phyloP scores from a whole-genome alignment of 352 stramenopile genomes.

The Globisporangium middletonii region DNA sequence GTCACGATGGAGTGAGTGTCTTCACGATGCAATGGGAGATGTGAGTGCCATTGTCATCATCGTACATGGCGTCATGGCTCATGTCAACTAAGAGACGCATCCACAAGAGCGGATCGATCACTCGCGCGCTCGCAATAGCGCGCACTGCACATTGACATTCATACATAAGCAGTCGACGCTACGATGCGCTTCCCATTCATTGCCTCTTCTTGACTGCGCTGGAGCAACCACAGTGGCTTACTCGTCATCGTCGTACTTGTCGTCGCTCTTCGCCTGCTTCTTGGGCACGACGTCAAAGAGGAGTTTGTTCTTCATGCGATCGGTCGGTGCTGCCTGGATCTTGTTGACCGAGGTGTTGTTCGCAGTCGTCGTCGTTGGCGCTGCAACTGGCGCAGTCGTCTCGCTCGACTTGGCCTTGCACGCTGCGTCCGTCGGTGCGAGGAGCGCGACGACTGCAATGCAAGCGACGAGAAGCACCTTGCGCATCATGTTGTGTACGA shows the following conservation, averaged over 20 bases:
- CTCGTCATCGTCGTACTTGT: conserved; percentile 8
- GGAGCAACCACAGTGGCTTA: not conserved
- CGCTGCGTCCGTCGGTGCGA: conserved; percentile 16
- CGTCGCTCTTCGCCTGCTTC: conserved; percentile 2
- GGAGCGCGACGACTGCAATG: conserved; percentile 17
- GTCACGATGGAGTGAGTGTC: not conserved
- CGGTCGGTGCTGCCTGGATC: conserved; percentile 21
- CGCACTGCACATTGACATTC: not conserved
- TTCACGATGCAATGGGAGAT: no score
- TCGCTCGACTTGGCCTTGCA: conserved; percentile 27
- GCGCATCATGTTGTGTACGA: conserved; percentile 16
- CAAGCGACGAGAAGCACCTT: conserved; percentile 17
- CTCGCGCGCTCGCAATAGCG: not conserved
- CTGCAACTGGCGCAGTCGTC: not conserved
- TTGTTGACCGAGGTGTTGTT: conserved; percentile 19
- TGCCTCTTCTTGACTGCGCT: not conserved
- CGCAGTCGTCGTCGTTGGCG: not conserved
- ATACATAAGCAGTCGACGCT: not conserved
- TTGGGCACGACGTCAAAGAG: conserved; percentile 20
- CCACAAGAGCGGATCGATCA: no score
- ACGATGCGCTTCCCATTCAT: not conserved
- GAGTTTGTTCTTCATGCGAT: conserved; percentile 29
- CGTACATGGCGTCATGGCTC: no score
- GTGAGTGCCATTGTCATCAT: no score
- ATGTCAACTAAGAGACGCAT: no score